These are phyloP conservation scores for Lasiodiplodia sp. DNA, from an alignment of 2,329 filamentous ascomycete species.

Conservation along the genomic window DNA sequence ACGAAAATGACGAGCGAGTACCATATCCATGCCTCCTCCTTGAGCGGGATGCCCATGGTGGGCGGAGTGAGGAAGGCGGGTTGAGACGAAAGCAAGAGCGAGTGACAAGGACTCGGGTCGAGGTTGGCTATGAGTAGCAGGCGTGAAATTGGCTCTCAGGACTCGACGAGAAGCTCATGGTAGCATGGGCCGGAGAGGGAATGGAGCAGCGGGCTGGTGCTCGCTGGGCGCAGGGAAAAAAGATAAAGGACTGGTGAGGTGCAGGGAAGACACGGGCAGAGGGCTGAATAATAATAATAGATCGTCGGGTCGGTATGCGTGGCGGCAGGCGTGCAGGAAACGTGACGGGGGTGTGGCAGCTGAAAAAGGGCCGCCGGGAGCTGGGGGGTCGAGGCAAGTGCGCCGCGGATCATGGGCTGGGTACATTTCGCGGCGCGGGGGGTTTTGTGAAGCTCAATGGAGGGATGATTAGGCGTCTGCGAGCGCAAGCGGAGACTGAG, in stretches of 20 bases:
- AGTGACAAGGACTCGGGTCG: slow-evolving; percentile 2
- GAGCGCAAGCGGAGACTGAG: slow-evolving; percentile 22
- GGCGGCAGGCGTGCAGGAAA: slow-evolving; percentile 6
- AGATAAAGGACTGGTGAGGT: background rate
- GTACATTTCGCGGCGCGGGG: slow-evolving; percentile 21
- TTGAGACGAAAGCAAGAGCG: background rate
- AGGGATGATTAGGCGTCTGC: background rate
- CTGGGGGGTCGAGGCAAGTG: slow-evolving; percentile 5
- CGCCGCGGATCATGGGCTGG: slow-evolving; percentile 18
- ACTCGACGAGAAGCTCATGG: slow-evolving; percentile 29
- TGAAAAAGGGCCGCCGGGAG: slow-evolving; percentile 5
- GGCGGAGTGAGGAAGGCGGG: background rate
- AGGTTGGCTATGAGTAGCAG: slow-evolving; percentile 27
- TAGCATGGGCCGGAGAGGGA: slow-evolving; percentile 16
- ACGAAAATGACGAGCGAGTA: slow-evolving; percentile 51
- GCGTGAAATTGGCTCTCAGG: slow-evolving; percentile 30
- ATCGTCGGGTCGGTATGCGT: slow-evolving; percentile 2
- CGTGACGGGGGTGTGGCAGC: background rate
- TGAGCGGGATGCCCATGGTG: slow-evolving; percentile 38
- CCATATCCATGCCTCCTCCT: slow-evolving; percentile 57
- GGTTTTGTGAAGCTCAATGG: slow-evolving; percentile 22
- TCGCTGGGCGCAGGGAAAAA: background rate
- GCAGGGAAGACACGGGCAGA: background rate
- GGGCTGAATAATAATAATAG: slow-evolving; percentile 23
- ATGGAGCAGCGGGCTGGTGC: slow-evolving; percentile 3